Evolutionary conservation across 257 asterid genomes (phyloP).

Genomic region (Solanum corneliomulleri): DNA sequence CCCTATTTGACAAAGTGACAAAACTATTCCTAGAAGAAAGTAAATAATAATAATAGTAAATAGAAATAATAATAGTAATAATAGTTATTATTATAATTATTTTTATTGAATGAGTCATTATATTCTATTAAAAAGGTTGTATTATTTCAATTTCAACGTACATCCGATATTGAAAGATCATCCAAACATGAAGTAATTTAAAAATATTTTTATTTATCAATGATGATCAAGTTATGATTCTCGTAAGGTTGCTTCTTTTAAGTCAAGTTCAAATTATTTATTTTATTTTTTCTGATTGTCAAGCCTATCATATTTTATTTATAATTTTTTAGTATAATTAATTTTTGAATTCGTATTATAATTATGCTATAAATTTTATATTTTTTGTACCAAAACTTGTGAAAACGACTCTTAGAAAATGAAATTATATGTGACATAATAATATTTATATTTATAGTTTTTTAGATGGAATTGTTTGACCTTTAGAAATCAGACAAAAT

Average conservation of each 20-base stretch:
- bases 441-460: neutral
- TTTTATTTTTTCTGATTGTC: neutral
- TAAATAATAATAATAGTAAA: too few species aligned
- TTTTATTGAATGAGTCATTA: too few species aligned
- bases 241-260: too few species aligned
- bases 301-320: too few species aligned
- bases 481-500: constrained; percentile 22
- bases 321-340: too few species aligned
- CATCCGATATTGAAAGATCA: neutral
- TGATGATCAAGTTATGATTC: neutral
- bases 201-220: too few species aligned
- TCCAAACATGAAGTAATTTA: neutral
- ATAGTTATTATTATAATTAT: too few species aligned
- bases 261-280: too few species aligned
- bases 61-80: too few species aligned
- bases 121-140: too few species aligned
- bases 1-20: neutral
- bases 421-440: neutral
- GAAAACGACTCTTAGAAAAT: neutral
- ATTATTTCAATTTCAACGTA: neutral
- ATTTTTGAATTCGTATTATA: neutral
- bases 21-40: neutral
- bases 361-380: neutral
- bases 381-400: neutral
- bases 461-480: constrained; percentile 27